phyloP scores from a whole-genome alignment of 306 rosid genomes.

The Lagenaria siceraria region DNA sequence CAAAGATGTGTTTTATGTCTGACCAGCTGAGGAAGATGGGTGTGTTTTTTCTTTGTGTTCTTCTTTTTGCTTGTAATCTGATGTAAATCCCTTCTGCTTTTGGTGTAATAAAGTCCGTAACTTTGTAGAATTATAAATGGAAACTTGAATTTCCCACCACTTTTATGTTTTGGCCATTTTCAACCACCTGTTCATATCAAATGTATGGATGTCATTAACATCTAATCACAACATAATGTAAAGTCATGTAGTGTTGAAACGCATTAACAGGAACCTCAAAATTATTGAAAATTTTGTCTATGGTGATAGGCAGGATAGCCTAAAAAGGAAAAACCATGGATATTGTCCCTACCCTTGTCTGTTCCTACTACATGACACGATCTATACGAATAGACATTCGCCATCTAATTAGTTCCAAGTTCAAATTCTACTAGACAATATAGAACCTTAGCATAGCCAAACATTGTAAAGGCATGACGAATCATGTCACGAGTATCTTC shows the following conservation, averaged over 20 bases:
- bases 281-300: neutral
- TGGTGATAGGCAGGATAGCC: neutral
- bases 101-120: neutral
- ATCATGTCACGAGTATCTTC: neutral
- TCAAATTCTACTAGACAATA: neutral
- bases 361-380: neutral
- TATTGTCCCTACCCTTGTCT: neutral
- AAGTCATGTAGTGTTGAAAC: neutral
- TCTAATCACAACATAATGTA: neutral
- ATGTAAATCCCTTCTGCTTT: constrained; percentile 1
- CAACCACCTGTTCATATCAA: neutral
- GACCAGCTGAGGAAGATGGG: neutral
- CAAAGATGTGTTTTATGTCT: neutral
- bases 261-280: neutral
- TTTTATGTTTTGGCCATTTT: neutral
- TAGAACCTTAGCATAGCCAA: neutral
- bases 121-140: neutral
- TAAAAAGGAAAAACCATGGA: neutral
- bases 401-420: neutral
- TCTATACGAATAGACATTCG: neutral
- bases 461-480: neutral
- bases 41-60: neutral
- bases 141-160: neutral
- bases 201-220: neutral
- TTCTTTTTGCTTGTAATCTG: neutral